Evolutionary conservation across 169 alveolate species (phyloP).

Genomic region (Blepharisma undulans): DNA sequence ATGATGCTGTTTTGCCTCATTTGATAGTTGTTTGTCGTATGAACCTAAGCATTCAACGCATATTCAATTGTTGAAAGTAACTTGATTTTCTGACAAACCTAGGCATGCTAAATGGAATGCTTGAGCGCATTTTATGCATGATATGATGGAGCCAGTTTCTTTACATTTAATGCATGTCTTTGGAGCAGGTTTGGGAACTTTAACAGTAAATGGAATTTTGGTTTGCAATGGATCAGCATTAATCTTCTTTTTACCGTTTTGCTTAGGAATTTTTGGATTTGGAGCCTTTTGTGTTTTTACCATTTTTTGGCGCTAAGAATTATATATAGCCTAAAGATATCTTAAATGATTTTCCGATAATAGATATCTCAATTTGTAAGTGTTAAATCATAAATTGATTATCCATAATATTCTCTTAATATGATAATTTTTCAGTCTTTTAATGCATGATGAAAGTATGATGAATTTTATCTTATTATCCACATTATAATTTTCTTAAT

Average conservation of each 20-base stretch:
- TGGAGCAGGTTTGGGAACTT: background rate
- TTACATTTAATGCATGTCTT: background rate
- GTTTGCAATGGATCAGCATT: background rate
- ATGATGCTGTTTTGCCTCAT: no score
- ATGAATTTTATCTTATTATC: background rate
- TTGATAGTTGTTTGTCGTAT: background rate
- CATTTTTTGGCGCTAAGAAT: background rate
- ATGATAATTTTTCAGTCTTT: background rate
- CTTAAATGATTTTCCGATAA: background rate
- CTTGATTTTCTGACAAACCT: background rate
- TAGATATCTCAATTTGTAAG: no score
- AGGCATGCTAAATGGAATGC: conserved; percentile 1
- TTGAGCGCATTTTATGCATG: background rate
- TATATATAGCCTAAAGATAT: background rate
- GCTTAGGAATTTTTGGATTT: background rate
- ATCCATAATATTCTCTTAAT: background rate
- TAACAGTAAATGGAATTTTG: background rate
- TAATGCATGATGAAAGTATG: background rate
- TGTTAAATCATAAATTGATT: no score
- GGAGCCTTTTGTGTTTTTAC: background rate
- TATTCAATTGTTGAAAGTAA: background rate
- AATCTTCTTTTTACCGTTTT: background rate
- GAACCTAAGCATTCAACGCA: background rate
- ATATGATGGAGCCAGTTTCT: background rate
- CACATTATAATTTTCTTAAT: conserved; percentile 71